phyloP scores from a whole-genome alignment of 192 early-diverging fungal genomes.

The Rhizophagus sp. region DNA sequence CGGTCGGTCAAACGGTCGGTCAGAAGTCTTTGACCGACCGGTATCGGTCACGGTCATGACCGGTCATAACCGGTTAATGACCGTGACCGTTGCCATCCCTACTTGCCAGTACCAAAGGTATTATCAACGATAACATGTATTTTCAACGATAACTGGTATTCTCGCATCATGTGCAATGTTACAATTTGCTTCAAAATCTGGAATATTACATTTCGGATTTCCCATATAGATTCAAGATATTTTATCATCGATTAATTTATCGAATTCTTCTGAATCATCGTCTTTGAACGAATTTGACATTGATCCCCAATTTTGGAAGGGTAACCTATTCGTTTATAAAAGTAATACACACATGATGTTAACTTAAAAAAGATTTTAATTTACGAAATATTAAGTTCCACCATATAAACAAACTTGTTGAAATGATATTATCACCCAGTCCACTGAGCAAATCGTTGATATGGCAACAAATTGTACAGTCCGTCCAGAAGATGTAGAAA shows the following conservation, averaged over 20 bases:
- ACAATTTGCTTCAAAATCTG: conserved; percentile 82
- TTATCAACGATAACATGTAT: conserved; percentile 44
- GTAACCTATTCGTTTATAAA: not conserved
- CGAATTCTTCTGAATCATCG: conserved; percentile 76
- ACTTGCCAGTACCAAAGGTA: conserved; percentile 81
- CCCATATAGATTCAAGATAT: conserved; percentile 84
- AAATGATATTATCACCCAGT: conserved; percentile 89
- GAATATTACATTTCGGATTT: conserved; percentile 88
- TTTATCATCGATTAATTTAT: conserved; percentile 78
- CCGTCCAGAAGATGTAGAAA: conserved; percentile 65
- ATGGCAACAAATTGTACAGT: conserved; percentile 87
- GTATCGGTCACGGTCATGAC: no score
- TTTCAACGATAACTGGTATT: conserved; percentile 86
- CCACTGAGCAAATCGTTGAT: conserved; percentile 71
- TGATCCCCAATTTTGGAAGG: conserved; percentile 63
- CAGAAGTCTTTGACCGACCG: no score
- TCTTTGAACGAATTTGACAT: conserved; percentile 71
- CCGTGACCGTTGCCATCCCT: no score
- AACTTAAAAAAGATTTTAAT: no score
- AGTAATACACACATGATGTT: no score
- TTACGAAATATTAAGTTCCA: conserved; percentile 53
- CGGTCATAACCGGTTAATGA: no score
- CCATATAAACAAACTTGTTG: conserved; percentile 72
- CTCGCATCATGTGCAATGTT: conserved; percentile 77
- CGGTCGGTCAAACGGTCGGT: no score